Evolutionary conservation across 148 eudicot genomes (phyloP).

Genomic region (Vaccinium vitisidaea): DNA sequence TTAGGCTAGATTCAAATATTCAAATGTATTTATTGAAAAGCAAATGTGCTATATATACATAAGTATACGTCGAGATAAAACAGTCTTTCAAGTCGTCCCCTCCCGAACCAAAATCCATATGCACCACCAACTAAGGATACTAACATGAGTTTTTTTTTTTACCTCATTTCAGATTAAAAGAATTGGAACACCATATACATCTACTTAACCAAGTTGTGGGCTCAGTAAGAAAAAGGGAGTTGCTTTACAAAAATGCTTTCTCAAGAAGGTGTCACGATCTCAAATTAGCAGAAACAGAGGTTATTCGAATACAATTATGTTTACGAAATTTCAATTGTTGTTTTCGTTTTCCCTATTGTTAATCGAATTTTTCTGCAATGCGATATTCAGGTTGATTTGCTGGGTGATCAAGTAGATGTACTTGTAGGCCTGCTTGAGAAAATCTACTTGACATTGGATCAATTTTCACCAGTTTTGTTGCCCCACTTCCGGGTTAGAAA

Average conservation of each 20-base stretch:
- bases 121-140: neutral
- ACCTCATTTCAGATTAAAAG: constrained; percentile 43
- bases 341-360: neutral
- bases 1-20: too few species aligned
- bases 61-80: too few species aligned
- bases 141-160: neutral
- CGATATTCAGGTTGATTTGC: constrained; percentile 56
- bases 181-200: constrained; percentile 25
- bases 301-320: neutral
- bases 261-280: constrained; percentile 59
- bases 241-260: constrained; percentile 56
- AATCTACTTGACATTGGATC: constrained; percentile 40
- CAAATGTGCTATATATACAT: too few species aligned
- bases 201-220: constrained; percentile 21
- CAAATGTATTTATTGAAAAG: too few species aligned
- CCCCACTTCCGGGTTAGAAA: constrained; percentile 39
- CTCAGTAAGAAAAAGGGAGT: constrained; percentile 29
- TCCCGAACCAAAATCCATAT: neutral
- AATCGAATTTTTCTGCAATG: neutral
- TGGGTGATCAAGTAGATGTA: constrained; percentile 71
- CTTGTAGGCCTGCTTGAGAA: constrained; percentile 51
- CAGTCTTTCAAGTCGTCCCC: too few species aligned
- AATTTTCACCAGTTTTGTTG: constrained; percentile 45
- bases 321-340: too few species aligned
- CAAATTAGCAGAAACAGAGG: constrained; percentile 72